Evolutionary conservation across 441 rosid genomes (phyloP), one percentile per base, ranked within the genome.

Genomic region (Raphanus hybrid): DNA sequence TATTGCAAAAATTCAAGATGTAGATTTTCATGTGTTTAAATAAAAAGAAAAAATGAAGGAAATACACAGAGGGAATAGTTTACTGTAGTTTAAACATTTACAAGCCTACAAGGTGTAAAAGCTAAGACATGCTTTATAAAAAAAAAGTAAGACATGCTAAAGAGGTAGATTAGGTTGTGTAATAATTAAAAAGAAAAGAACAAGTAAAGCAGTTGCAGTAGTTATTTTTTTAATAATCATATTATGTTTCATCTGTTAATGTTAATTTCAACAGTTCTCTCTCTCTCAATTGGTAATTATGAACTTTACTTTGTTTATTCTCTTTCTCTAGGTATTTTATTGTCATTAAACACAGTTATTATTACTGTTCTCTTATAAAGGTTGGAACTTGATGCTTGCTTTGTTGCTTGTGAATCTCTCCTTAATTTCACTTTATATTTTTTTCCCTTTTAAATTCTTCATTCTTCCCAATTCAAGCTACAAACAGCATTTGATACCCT

Each of bases 321-420:
- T 61, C 41, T 74, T 66, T 71, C 71, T 74, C 68, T 67, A 67
- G 75, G 76, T 73, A 41, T 78, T 67, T 71, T 64, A 65, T 64
- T 75, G 65, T 69, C 76, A 75, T 8, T 70, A 75, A 70, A 32
- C 79, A 80, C 73, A 70, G 75, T 65, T 65, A 75, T 80, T 70
- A 48, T 58, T 70, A 81, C 69, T 81, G 86, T 77, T 79, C 76
- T n/a, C 73, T 79, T 80, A 79, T 82, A 82, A 84, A 85, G 82
- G 74, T 82, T 66, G 84, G 87, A 86, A 87, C 81, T 89, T 87
- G 91, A 87, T 92, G 86, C 93, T 81, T 82, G 80, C 75, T 77
- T 83, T 80, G 74, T 78, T 85, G 85, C 82, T 86, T 52, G 58
- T 52, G 58, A 52, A 52, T 52, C 58, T 50, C 57, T 50, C 48